Base-by-base conservation (phyloP, 2,329 filamentous ascomycete species). In the Aureobasidium subglaciale region DNA sequence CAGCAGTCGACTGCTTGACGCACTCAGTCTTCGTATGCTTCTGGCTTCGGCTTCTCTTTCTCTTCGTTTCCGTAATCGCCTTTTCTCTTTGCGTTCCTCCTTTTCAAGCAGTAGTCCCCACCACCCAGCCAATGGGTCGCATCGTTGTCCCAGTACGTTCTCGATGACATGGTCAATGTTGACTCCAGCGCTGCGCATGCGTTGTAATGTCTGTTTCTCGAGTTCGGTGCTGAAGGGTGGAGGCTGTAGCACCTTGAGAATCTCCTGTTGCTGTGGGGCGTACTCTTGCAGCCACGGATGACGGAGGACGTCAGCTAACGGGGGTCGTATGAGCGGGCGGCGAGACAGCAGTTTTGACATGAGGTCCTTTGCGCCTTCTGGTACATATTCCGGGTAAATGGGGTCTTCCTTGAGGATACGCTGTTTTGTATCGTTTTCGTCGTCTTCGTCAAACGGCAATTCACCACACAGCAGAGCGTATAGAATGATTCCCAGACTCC, bases 21-120 rank as follows among this genome's bases (percentile, higher is more conserved):
- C 89, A 59, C 93, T 97, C 42, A 97, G 76, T 37, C 92, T 83
- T 52, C 90, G 80, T 27, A 93, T 77, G 59, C 84, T 88, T 68
- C 90, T 86, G 56, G 83, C 84, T 65, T 97, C 90, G 1, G 81
- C 79, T 64, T 99, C 91, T 63, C 83, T 85, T 67, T 97, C 91
- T 66, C 81, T 90, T 8, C 92, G 82, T 67, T 92, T 96, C 53
- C 84, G 82, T 64, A 96, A 90, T 59, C 86, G 79, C 59, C 90
- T 79, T 59, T 75, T 80, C 61, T 91, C 85, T 70, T 99, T 99
- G 8, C 90, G 83, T 67, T 90, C 83, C 67, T 99, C 93, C 69
- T 97, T 99, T 66, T 97, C 93, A 9, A 97, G 83, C 35, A 99
- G 74, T 25, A 99, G 72, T 3, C 89, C 88, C 93, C 93, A 99